Percentiles rank a stretch among this genome's conserved stretches.
Evolutionary conservation across 2,329 filamentous ascomycete species (phyloP).

Genomic region (Pestalotiopsis sp.): DNA sequence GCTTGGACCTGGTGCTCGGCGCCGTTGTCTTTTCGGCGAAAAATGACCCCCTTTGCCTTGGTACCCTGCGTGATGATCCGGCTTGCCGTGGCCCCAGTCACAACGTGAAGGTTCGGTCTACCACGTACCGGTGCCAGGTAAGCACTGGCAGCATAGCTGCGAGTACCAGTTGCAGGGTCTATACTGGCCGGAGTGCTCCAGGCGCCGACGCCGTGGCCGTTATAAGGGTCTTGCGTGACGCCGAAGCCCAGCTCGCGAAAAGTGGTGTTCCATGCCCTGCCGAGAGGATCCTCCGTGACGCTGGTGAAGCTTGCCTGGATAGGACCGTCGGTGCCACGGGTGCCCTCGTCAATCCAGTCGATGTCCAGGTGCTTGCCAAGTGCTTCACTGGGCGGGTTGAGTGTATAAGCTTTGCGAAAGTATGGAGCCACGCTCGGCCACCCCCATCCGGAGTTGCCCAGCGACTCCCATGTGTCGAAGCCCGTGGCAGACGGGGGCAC

Average conservation of each 20-base stretch:
- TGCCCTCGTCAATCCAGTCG: neutral
- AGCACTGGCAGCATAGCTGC: neutral
- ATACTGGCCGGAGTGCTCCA: neutral
- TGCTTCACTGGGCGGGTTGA: neutral
- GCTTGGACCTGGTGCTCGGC: neutral
- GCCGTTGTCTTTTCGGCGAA: neutral
- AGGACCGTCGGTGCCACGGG: slow-evolving; percentile 16
- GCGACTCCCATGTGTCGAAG: neutral
- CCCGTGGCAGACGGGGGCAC: neutral
- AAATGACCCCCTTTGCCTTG: neutral
- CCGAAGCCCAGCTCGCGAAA: slow-evolving; percentile 17
- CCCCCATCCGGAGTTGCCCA: neutral
- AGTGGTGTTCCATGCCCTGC: slow-evolving; percentile 26
- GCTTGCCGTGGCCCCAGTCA: neutral
- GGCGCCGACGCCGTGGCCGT: neutral
- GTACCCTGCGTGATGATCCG: neutral
- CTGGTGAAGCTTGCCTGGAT: slow-evolving; percentile 25
- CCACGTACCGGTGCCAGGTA: neutral
- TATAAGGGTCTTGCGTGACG: neutral
- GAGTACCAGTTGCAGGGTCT: neutral
- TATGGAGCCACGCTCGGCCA: neutral
- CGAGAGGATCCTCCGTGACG: slow-evolving; percentile 21
- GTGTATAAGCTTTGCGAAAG: neutral
- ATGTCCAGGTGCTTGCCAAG: neutral
- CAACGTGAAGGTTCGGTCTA: neutral